phyloP scores from a whole-genome alignment of 1,284 basidiomycete species.

The Flammula alnicola region DNA sequence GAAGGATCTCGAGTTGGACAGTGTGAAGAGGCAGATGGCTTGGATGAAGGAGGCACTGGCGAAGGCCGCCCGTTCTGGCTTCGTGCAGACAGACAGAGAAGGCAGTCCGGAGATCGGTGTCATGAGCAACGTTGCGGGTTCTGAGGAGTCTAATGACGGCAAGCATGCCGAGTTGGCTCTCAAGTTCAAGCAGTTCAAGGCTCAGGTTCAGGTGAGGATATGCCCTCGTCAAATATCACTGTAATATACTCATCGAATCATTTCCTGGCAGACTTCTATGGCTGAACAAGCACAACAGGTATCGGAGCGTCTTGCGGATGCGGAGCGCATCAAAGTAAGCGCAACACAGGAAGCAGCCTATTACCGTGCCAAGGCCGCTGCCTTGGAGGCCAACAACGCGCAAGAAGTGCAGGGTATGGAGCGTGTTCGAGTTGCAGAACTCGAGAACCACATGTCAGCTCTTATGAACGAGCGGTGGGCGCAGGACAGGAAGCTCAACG shows the following conservation, averaged over 20 bases:
- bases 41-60: slow-evolving; percentile 88
- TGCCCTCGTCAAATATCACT: slow-evolving; percentile 10
- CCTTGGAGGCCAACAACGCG: slow-evolving; percentile 77
- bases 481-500: slow-evolving; percentile 74
- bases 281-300: slow-evolving; percentile 77
- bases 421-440: slow-evolving; percentile 76
- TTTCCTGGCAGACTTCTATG: slow-evolving; percentile 63
- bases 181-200: slow-evolving; percentile 88
- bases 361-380: slow-evolving; percentile 92
- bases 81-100: slow-evolving; percentile 68
- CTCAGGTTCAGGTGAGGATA: slow-evolving; percentile 83
- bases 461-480: slow-evolving; percentile 70
- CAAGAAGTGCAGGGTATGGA: slow-evolving; percentile 77
- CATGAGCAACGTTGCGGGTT: slow-evolving; percentile 32
- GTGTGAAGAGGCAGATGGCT: slow-evolving; percentile 75
- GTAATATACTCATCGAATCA: slow-evolving; percentile 10
- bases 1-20: slow-evolving; percentile 83
- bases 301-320: slow-evolving; percentile 81
- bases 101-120: slow-evolving; percentile 37
- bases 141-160: slow-evolving; percentile 44
- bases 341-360: slow-evolving; percentile 96
- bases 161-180: slow-evolving; percentile 77
- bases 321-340: slow-evolving; percentile 77
- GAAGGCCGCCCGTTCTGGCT: slow-evolving; percentile 83
- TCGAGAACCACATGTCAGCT: slow-evolving; percentile 80